Evolutionary conservation across 495 filamentous ascomycete genomes (phyloP).

Genomic region (Margaritispora aquatica): DNA sequence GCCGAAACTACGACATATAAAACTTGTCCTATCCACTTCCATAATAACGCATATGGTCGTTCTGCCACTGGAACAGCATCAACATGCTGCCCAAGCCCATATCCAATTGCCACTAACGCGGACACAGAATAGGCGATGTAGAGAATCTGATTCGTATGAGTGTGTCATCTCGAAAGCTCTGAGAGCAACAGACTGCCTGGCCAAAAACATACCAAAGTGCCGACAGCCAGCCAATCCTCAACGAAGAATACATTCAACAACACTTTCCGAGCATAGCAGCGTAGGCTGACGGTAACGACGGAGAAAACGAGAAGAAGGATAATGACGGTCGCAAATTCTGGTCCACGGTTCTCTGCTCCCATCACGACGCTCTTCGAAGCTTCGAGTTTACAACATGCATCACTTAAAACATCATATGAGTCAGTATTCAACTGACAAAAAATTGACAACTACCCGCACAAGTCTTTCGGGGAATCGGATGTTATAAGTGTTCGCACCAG

Average conservation of each 20-base stretch:
- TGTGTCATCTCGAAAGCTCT: neutral
- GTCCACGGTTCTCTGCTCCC: slow-evolving; percentile 13
- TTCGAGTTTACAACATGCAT: too few species aligned
- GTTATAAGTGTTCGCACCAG: too few species aligned
- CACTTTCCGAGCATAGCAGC: slow-evolving; percentile 6
- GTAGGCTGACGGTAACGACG: slow-evolving; percentile 8
- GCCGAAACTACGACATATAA: neutral
- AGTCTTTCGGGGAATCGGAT: too few species aligned
- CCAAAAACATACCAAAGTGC: slow-evolving; percentile 5
- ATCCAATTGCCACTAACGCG: neutral
- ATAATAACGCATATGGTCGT: neutral
- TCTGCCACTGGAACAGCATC: neutral
- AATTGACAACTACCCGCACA: too few species aligned
- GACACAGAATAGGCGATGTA: neutral
- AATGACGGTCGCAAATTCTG: slow-evolving; percentile 9
- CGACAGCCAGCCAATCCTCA: slow-evolving; percentile 17
- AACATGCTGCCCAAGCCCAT: neutral
- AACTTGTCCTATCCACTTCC: neutral
- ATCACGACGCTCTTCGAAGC: neutral
- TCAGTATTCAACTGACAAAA: too few species aligned
- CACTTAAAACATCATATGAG: too few species aligned
- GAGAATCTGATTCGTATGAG: too few species aligned
- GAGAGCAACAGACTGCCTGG: neutral
- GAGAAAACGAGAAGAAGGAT: slow-evolving; percentile 11
- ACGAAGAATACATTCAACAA: slow-evolving; percentile 10